Percentiles rank a stretch among this genome's conserved stretches.
Evolutionary conservation across 2,329 filamentous ascomycete genomes (phyloP).

Genomic region (Aspergillus chevalieri): DNA sequence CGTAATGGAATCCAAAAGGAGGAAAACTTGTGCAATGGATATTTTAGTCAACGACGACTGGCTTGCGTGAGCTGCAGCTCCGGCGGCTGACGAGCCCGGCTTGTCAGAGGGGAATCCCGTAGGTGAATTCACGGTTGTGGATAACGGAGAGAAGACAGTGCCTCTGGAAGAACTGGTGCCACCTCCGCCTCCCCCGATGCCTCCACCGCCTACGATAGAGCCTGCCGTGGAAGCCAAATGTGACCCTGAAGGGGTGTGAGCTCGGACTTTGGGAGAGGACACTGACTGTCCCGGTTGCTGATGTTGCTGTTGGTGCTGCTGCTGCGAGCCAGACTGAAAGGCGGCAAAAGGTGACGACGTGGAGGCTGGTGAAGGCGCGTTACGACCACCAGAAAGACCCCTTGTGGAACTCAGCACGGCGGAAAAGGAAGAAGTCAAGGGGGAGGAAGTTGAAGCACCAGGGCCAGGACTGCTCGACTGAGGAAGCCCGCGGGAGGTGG

Average conservation of each 20-base stretch:
- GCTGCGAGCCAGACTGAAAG: constrained; percentile 50
- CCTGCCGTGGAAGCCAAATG: constrained; percentile 53
- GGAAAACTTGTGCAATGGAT: constrained; percentile 89
- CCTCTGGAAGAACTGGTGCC: constrained; percentile 53
- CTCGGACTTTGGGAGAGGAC: constrained; percentile 51
- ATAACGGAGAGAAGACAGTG: constrained; percentile 55
- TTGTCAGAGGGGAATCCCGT: constrained; percentile 49
- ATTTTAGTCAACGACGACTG: constrained; percentile 75
- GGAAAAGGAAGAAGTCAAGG: constrained; percentile 48
- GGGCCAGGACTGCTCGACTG: constrained; percentile 46
- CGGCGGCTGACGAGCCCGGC: constrained; percentile 33
- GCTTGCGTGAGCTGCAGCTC: constrained; percentile 41
- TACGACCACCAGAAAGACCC: constrained; percentile 47
- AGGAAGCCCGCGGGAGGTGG: constrained; percentile 39
- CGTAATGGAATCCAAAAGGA: constrained; percentile 88
- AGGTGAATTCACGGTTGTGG: constrained; percentile 49
- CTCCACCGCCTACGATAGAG: constrained; percentile 47
- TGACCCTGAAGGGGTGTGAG: constrained; percentile 49
- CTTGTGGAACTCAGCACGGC: constrained; percentile 46
- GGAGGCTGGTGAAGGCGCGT: constrained; percentile 49
- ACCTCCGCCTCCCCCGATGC: constrained; percentile 45
- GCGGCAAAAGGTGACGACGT: constrained; percentile 51
- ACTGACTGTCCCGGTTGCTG: constrained; percentile 47
- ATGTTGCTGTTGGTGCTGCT: constrained; percentile 46
- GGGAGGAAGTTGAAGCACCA: constrained; percentile 45